Percentiles rank a stretch among this genome's conserved stretches.
Conservation (phyloP, 148 eudicot genomes). For the Vaccinium darrowii region DNA sequence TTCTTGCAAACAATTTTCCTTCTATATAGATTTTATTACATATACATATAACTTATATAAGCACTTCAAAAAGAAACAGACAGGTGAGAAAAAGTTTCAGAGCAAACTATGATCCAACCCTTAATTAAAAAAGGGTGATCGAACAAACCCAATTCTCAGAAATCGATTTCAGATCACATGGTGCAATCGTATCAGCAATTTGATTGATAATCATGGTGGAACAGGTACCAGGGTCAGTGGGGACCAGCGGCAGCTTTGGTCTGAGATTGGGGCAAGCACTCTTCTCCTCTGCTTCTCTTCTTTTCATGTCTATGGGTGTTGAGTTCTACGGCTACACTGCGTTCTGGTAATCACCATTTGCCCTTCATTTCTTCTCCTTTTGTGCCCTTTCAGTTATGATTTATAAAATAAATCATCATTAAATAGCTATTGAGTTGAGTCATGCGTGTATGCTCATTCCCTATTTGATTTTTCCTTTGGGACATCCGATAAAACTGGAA, state of each 20-base stretch:
- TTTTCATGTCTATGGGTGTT: slow-evolving; percentile 54
- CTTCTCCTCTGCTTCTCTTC: slow-evolving; percentile 46
- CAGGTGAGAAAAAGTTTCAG: background rate
- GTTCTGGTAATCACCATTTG: slow-evolving; percentile 39
- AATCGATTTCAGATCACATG: background rate
- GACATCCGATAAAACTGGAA: background rate
- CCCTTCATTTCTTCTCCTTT: background rate
- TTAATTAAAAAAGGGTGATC: background rate
- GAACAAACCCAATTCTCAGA: slow-evolving; percentile 7
- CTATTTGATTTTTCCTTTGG: background rate
- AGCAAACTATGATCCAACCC: background rate
- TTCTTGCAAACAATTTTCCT: background rate
- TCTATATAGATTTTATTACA: background rate
- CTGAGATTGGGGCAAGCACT: slow-evolving; percentile 53
- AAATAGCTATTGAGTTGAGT: background rate
- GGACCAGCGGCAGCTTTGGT: slow-evolving; percentile 46
- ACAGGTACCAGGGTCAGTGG: slow-evolving; percentile 51
- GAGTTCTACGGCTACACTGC: slow-evolving; percentile 60
- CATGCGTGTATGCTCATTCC: background rate
- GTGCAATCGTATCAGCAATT: background rate
- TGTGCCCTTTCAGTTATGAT: background rate
- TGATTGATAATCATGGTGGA: slow-evolving; percentile 9
- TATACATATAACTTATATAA: background rate
- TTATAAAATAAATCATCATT: too few species aligned
- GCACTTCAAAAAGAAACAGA: background rate